phyloP scores from a whole-genome alignment of 345 rosid genomes.

The Toxicodendron radicans region DNA sequence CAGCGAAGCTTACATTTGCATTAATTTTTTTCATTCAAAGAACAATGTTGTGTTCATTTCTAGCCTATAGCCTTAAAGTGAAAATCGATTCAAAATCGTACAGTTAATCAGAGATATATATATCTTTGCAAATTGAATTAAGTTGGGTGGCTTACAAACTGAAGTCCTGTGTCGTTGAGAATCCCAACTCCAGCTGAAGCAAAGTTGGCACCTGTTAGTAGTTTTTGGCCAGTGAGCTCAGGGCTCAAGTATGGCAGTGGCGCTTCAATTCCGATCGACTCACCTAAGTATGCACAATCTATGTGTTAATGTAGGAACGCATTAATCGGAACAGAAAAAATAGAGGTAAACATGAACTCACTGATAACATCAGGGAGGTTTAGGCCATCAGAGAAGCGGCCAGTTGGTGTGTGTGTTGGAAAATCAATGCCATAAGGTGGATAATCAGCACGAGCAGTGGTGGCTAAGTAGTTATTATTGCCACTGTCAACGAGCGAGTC shows the following conservation, averaged over 20 bases:
- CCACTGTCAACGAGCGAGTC: conserved; percentile 77
- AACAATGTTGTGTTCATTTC: no score
- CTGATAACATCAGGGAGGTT: conserved; percentile 81
- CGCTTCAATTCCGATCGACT: conserved; percentile 59
- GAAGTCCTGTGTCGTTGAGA: conserved; percentile 82
- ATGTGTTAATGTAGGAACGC: neutral
- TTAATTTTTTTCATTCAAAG: no score
- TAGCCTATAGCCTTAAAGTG: no score
- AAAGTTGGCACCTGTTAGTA: conserved; percentile 77
- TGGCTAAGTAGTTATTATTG: conserved; percentile 63
- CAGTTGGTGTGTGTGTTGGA: conserved; percentile 65
- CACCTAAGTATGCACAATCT: conserved; percentile 37
- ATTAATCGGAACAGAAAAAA: neutral
- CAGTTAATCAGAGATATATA: no score
- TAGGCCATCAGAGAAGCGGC: conserved; percentile 81
- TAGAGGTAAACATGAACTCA: conserved; percentile 13
- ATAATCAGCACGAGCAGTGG: conserved; percentile 69
- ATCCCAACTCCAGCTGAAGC: conserved; percentile 94
- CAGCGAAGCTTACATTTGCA: no score
- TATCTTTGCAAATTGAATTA: neutral
- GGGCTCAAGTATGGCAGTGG: conserved; percentile 80
- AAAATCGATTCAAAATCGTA: no score
- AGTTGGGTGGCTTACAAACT: conserved; percentile 51
- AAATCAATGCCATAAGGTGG: conserved; percentile 79
- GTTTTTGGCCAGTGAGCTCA: conserved; percentile 47